A percentile compares a stretch with the other conserved stretches of the same genome.
Conservation (phyloP, 1,284 basidiomycete genomes). For the Moniliophthora roreri region DNA sequence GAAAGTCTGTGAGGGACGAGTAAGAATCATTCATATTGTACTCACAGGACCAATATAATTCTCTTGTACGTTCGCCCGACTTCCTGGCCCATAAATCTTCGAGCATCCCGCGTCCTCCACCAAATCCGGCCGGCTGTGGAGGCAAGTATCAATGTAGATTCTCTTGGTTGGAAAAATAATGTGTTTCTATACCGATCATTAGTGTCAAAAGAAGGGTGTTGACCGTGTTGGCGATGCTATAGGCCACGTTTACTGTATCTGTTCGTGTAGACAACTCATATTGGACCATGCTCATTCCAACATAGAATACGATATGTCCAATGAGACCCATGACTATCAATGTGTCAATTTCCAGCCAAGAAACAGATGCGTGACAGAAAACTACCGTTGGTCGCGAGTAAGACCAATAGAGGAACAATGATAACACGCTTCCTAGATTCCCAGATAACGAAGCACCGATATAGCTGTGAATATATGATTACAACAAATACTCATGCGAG, state of each 20-base stretch:
- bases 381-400: background rate
- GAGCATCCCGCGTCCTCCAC: background rate
- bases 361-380: background rate
- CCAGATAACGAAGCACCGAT: no score
- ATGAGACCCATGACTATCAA: background rate
- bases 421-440: background rate
- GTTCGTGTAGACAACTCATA: no score
- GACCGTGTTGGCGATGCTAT: slow-evolving; percentile 2
- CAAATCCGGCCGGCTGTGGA: slow-evolving; percentile 7
- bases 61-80: background rate
- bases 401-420: background rate
- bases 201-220: background rate
- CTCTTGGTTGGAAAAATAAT: no score
- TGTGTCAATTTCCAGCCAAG: background rate
- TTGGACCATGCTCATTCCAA: no score
- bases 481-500: no score
- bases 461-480: no score
- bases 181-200: background rate
- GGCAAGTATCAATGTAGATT: background rate
- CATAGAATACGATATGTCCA: no score
- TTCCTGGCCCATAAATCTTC: background rate
- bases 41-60: background rate
- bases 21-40: background rate
- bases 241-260: background rate
- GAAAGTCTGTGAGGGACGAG: background rate